phyloP scores from a whole-genome alignment of 2,329 filamentous ascomycete species.

The Trichoderma pleuroti region DNA sequence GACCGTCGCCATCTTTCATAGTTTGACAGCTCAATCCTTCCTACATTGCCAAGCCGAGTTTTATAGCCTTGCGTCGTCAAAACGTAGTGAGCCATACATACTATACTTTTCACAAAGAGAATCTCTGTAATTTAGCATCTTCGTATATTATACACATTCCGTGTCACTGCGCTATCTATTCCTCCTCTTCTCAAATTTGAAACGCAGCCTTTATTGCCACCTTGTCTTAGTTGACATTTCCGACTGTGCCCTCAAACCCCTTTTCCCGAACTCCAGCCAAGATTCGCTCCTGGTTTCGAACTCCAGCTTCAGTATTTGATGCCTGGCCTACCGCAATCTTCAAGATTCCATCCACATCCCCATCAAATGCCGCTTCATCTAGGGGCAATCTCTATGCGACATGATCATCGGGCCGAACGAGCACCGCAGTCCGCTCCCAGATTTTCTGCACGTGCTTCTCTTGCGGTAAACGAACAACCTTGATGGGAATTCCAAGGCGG shows the following conservation, averaged over 20 bases:
- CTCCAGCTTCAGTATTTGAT: background rate
- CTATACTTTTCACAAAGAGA: background rate
- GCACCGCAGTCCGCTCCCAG: background rate
- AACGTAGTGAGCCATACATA: background rate
- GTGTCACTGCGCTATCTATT: background rate
- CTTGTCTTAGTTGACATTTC: background rate
- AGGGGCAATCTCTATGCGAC: background rate
- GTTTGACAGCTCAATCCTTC: background rate
- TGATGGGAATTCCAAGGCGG: background rate
- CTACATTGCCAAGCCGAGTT: background rate
- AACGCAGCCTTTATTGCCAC: slow-evolving; percentile 1
- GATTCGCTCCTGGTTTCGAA: background rate
- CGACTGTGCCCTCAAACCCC: background rate
- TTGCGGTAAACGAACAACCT: background rate
- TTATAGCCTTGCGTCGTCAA: background rate
- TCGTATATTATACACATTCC: background rate
- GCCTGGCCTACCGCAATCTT: background rate
- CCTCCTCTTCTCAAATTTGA: background rate
- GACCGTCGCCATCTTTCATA: background rate
- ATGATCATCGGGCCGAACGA: background rate
- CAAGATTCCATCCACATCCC: background rate
- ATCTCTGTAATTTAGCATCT: background rate
- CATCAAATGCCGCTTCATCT: background rate
- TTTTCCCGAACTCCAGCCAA: background rate
- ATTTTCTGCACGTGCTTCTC: background rate